Conservation (phyloP, 148 eudicot genomes). For the Salicornia ramosissima region DNA sequence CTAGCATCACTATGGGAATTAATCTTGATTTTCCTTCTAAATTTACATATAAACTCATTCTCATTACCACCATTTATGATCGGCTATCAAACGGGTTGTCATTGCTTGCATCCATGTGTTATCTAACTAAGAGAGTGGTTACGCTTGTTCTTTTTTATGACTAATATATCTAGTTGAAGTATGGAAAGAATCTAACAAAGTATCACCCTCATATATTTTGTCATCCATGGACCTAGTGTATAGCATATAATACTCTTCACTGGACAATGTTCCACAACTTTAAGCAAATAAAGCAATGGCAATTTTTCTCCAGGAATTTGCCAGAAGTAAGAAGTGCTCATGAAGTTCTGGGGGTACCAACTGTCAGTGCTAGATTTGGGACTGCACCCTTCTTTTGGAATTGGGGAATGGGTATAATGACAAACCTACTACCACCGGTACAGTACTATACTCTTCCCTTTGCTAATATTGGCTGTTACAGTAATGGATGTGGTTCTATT, state of each 20-base stretch:
- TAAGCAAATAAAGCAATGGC: neutral
- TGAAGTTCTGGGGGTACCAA: conserved; percentile 75
- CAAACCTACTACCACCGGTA: conserved; percentile 72
- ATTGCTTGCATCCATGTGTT: neutral
- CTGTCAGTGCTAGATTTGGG: conserved; percentile 96
- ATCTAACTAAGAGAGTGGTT: conserved; percentile 3
- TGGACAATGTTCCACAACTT: neutral
- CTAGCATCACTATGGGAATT: too few relatives aligned
- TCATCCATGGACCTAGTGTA: neutral
- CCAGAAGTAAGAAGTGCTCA: conserved; percentile 86
- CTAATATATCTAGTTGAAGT: neutral
- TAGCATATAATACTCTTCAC: neutral
- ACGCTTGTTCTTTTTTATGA: neutral
- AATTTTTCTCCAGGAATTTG: conserved; percentile 57
- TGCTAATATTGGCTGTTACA: conserved; percentile 8
- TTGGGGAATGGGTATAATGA: conserved; percentile 89
- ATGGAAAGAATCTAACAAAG: neutral
- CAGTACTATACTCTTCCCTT: conserved; percentile 7
- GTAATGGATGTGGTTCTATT: neutral
- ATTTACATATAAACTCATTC: too few relatives aligned
- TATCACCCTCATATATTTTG: neutral
- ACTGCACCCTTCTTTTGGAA: conserved; percentile 97
- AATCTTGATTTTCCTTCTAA: too few relatives aligned
- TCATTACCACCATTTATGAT: too few relatives aligned
- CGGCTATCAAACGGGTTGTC: too few relatives aligned